Conservation (phyloP, 2,329 filamentous ascomycete genomes). For the Elsinoe perseae region DNA sequence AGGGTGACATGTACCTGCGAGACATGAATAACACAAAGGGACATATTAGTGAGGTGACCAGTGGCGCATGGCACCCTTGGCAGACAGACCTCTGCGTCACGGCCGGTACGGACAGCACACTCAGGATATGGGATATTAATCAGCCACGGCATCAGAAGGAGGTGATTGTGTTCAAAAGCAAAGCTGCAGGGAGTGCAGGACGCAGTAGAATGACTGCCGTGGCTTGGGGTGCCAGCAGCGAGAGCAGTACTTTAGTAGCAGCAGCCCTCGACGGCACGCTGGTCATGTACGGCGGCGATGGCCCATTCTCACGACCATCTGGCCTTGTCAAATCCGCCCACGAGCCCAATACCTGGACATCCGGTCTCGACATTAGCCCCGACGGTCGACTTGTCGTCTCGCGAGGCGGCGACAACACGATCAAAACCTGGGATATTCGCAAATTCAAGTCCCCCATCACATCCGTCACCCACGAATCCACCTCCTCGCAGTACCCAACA, state of each 20-base stretch:
- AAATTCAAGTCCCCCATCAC: constrained; percentile 90
- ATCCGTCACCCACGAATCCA: constrained; percentile 69
- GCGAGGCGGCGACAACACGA: constrained; percentile 79
- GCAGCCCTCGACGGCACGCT: constrained; percentile 83
- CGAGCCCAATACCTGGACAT: constrained; percentile 75
- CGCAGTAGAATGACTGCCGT: constrained; percentile 91
- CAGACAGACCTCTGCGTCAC: constrained; percentile 81
- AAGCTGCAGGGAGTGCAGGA: constrained; percentile 76
- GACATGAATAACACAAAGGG: constrained; percentile 98
- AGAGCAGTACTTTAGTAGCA: constrained; percentile 63
- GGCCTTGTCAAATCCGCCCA: constrained; percentile 83
- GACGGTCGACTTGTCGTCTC: constrained; percentile 89
- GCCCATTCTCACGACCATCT: constrained; percentile 71
- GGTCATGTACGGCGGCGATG: constrained; percentile 85
- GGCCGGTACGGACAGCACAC: constrained; percentile 86
- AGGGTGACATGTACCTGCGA: constrained; percentile 95
- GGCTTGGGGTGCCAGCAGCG: constrained; percentile 75
- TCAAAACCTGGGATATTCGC: constrained; percentile 94
- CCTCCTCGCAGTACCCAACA: constrained; percentile 73
- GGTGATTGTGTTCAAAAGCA: constrained; percentile 92
- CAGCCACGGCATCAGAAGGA: constrained; percentile 83
- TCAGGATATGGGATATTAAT: constrained; percentile 96
- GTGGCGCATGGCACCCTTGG: constrained; percentile 82
- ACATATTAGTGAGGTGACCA: constrained; percentile 84
- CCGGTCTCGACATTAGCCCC: constrained; percentile 79